phyloP scores from a whole-genome alignment of 306 rosid genomes.

The Quercus bicolor region DNA sequence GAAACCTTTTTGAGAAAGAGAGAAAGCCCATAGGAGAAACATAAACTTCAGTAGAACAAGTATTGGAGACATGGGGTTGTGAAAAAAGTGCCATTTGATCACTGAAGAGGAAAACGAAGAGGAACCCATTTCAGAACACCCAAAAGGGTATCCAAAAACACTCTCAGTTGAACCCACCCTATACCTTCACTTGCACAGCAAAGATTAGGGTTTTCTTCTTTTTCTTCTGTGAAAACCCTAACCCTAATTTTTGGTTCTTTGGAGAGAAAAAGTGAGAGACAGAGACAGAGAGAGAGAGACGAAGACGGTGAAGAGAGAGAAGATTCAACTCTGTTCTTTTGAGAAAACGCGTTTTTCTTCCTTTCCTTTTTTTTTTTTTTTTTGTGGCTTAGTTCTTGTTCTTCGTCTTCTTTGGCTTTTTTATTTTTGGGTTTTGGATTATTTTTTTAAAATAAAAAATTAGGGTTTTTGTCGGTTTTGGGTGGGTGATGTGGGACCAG shows the following conservation, averaged over 20 bases:
- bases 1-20: constrained; percentile 9
- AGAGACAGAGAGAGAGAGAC: not conserved
- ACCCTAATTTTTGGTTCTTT: constrained; percentile 40
- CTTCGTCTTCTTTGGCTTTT: not conserved
- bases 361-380: not conserved
- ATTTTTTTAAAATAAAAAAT: not conserved
- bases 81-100: constrained; percentile 40
- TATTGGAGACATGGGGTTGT: constrained; percentile 3
- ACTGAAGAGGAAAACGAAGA: constrained; percentile 34
- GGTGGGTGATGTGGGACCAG: constrained; percentile 33
- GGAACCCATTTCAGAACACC: constrained; percentile 56
- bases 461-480: constrained; percentile 18
- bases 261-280: not conserved
- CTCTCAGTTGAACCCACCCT: constrained; percentile 24
- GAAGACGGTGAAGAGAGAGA: constrained; percentile 19
- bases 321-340: constrained; percentile 44
- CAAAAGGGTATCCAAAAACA: constrained; percentile 29
- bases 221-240: constrained; percentile 48
- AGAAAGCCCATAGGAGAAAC: constrained; percentile 19
- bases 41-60: constrained; percentile 19
- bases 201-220: constrained; percentile 30
- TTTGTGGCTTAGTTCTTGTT: not conserved
- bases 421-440: not conserved
- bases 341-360: constrained; percentile 65
- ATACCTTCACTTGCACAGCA: constrained; percentile 18